A percentile compares a stretch with the other conserved stretches of the same genome.
Conservation (phyloP, 352 stramenopile species). For the Globisporangium megalacanthum region DNA sequence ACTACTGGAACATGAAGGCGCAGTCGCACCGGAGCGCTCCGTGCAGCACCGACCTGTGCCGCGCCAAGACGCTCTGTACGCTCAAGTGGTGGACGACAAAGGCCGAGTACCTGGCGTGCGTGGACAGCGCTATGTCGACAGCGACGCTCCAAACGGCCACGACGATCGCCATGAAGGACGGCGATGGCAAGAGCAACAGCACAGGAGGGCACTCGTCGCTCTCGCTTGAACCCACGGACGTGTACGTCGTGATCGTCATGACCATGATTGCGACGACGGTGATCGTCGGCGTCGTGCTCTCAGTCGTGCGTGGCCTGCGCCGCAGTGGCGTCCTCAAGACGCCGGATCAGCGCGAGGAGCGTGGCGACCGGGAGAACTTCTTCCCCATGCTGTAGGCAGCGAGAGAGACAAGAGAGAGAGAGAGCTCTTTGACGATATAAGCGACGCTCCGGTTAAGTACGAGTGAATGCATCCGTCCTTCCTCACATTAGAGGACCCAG, state of each 20-base stretch:
- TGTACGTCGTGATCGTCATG: conserved; percentile 4
- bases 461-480: too few relatives aligned
- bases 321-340: conserved; percentile 31
- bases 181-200: too few relatives aligned
- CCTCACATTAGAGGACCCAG: too few relatives aligned
- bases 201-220: neutral
- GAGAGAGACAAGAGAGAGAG: neutral
- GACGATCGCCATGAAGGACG: neutral
- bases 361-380: conserved; percentile 38
- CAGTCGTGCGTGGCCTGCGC: conserved; percentile 7
- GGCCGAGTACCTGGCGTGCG: conserved; percentile 56
- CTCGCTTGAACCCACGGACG: neutral
- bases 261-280: conserved; percentile 1
- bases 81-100: conserved; percentile 76
- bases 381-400: conserved; percentile 42
- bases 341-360: conserved; percentile 18
- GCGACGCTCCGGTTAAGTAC: neutral
- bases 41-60: conserved; percentile 39
- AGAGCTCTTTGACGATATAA: neutral
- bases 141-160: neutral
- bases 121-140: conserved; percentile 17
- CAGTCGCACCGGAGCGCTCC: conserved; percentile 36
- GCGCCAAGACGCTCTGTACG: conserved; percentile 53
- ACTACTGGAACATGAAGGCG: conserved; percentile 81
- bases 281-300: neutral